Base-by-base conservation (phyloP, 1,284 basidiomycete genomes). In the Austroboletus novae-zelandiae region DNA sequence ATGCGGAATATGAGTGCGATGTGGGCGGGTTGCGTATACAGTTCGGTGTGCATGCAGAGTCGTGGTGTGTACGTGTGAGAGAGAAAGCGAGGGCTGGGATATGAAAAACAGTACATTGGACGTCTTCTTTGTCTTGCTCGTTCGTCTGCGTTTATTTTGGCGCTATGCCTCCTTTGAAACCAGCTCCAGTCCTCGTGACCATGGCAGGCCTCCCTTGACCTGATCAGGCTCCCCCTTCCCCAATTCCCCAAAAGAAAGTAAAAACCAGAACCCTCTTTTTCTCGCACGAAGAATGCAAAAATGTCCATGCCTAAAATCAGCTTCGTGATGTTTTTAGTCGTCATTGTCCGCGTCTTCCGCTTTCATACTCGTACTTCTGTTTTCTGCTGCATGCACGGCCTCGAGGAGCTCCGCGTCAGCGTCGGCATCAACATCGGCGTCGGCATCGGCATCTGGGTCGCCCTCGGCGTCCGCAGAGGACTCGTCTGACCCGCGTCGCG, bases 311-410 rank as follows among this genome's bases (percentile, higher is more conserved):
- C 7, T 15, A 2, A 14, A 7, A n/a, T 15, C 34, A 15, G 34
- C 13, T 11, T 8, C 11, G 32, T 34, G 6, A 34, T 5, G n/a
- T 35, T 30, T 31, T 47, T 39, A 63, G 29, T 66, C 50, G 30
- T 74, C 58, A 56, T 65, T 43, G 58, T 74, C 59, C 57, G 62
- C 48, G 61, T 74, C 61, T 40, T 71, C 51, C 55, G 70, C 57
- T 58, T 74, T 57, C 65, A 75, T 7, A 37, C 64, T 61, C 37
- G 67, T 71, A 34, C 62, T 53, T 17, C 62, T 43, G 35, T 64
- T 72, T 55, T 75, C 75, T 2, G 71, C 69, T 27, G 74, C 73
- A 51, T 75, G 71, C 0, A 74, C 74, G 41, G 75, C 75, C 50
- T 74, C 74, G 23, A 76, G 61, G 32, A 77, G 57, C 14, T 76